These are phyloP conservation scores for Diaporthe vexans DNA, from an alignment of 2,329 filamentous ascomycete genomes.

Conservation along the genomic window DNA sequence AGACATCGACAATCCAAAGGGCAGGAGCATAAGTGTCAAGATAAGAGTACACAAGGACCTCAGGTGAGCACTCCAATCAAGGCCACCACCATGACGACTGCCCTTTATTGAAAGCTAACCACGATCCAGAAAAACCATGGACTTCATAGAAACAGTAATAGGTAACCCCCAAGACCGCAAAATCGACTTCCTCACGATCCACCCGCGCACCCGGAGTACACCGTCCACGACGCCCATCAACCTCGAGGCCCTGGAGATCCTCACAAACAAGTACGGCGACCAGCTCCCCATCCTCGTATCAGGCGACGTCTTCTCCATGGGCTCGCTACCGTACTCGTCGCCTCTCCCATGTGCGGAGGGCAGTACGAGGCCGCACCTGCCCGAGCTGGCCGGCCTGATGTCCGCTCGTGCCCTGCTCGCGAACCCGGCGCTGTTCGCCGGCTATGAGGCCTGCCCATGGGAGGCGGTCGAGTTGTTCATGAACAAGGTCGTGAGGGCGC, in stretches of 20 bases:
- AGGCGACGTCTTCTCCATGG: conserved; percentile 76
- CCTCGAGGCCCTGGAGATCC: conserved; percentile 69
- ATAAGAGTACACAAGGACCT: conserved; percentile 78
- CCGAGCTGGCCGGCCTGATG: conserved; percentile 75
- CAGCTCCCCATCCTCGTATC: conserved; percentile 76
- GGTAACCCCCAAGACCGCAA: conserved; percentile 64
- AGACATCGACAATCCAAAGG: conserved; percentile 59
- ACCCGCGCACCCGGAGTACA: conserved; percentile 74
- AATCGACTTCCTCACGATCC: conserved; percentile 79
- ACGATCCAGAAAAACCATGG: conserved; percentile 63
- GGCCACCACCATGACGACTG: not conserved
- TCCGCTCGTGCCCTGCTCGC: conserved; percentile 76
- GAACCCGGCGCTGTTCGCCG: conserved; percentile 76
- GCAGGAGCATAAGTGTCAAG: conserved; percentile 77
- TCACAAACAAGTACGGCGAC: conserved; percentile 65
- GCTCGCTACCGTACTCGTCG: conserved; percentile 60
- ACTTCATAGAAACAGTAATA: conserved; percentile 74
- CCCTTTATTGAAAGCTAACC: not conserved
- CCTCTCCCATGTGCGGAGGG: conserved; percentile 48
- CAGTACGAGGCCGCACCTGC: conserved; percentile 51
- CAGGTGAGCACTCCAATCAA: conserved; percentile 53
- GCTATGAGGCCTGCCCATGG: conserved; percentile 70
- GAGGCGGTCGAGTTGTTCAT: conserved; percentile 75
- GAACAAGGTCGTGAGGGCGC: conserved; percentile 67
- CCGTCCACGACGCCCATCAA: conserved; percentile 73